Evolutionary conservation across 2,329 filamentous ascomycete genomes (phyloP).

Genomic region (Alternaria brassicicola): DNA sequence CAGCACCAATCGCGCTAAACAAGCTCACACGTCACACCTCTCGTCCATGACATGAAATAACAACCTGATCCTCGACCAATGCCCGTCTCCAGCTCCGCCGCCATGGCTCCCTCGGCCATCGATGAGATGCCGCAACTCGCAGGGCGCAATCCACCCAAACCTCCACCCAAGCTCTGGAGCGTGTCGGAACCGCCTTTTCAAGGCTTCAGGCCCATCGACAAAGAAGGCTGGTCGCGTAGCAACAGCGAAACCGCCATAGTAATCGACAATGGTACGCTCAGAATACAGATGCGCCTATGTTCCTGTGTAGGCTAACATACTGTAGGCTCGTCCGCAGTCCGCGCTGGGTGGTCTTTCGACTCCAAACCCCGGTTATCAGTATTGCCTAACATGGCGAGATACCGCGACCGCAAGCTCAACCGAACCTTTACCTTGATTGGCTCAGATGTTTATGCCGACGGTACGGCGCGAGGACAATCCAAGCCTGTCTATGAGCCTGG

Average conservation of each 20-base stretch:
- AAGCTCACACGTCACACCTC: slow-evolving; percentile 19
- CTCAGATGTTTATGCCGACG: slow-evolving; percentile 91
- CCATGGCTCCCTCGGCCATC: slow-evolving; percentile 47
- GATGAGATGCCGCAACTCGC: slow-evolving; percentile 49
- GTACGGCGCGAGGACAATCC: slow-evolving; percentile 87
- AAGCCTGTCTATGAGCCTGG: slow-evolving; percentile 90
- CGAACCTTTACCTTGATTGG: slow-evolving; percentile 93
- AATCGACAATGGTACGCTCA: slow-evolving; percentile 85
- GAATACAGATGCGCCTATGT: slow-evolving; percentile 1
- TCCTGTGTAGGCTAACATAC: slow-evolving; percentile 19
- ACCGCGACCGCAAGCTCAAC: slow-evolving; percentile 90
- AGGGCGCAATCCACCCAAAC: slow-evolving; percentile 59
- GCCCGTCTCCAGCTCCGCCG: slow-evolving; percentile 15
- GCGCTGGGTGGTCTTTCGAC: slow-evolving; percentile 97
- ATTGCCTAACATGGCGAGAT: slow-evolving; percentile 91
- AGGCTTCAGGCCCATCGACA: slow-evolving; percentile 62
- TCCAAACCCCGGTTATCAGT: slow-evolving; percentile 77
- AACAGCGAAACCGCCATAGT: slow-evolving; percentile 75
- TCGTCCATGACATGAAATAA: slow-evolving; percentile 37
- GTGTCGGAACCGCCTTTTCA: slow-evolving; percentile 66
- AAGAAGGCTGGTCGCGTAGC: slow-evolving; percentile 75
- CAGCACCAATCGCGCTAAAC: slow-evolving; percentile 25
- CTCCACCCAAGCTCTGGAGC: slow-evolving; percentile 59
- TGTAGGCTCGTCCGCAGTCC: slow-evolving; percentile 81
- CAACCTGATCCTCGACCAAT: slow-evolving; percentile 10